Percentiles rank a stretch among this genome's conserved stretches.
Evolutionary conservation across 495 filamentous ascomycete species (phyloP).

Genomic region (Talaromyces nanjingensis): DNA sequence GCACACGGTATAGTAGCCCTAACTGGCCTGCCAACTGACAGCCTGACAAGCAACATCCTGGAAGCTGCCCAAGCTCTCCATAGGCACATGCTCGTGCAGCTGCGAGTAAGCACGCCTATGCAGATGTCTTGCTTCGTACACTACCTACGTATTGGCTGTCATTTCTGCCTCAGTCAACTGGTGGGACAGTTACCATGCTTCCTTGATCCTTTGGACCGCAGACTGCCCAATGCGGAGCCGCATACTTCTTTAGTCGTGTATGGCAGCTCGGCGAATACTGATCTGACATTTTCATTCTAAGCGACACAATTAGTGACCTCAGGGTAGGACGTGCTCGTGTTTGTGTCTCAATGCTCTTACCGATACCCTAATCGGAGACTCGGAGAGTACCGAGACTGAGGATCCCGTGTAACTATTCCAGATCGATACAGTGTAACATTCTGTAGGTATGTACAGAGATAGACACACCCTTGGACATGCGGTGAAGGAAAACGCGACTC

Average conservation of each 20-base stretch:
- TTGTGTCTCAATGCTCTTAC: background rate
- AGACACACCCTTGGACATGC: background rate
- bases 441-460: background rate
- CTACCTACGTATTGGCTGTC: background rate
- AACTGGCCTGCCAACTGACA: background rate
- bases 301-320: background rate
- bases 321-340: background rate
- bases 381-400: background rate
- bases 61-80: background rate
- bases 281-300: background rate
- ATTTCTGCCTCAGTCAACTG: background rate
- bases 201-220: background rate
- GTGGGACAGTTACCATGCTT: no score
- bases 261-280: background rate
- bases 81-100: background rate
- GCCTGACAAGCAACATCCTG: background rate
- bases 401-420: background rate
- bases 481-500: background rate
- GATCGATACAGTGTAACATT: background rate
- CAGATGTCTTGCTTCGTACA: background rate
- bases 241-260: background rate
- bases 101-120: background rate
- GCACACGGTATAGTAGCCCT: background rate
- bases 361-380: background rate
- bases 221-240: background rate